A percentile compares a stretch with the other conserved stretches of the same genome.
Evolutionary conservation across 495 filamentous ascomycete species (phyloP).

Genomic region (Antarctomyces pellizariae): DNA sequence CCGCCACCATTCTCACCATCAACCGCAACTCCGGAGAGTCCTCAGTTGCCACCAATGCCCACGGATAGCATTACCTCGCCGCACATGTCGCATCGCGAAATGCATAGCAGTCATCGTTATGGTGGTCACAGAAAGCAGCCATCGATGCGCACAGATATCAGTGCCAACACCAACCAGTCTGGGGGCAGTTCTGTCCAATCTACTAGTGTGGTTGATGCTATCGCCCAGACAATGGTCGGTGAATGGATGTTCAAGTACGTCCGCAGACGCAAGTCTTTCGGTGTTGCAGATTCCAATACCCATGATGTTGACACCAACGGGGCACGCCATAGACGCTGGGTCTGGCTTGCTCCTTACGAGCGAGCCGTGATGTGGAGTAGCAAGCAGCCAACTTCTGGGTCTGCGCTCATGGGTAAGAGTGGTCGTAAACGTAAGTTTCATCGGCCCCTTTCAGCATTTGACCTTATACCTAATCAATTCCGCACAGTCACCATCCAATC

Average conservation of each 20-base stretch:
- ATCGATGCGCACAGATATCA: conserved; percentile 31
- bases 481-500: conserved; percentile 74
- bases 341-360: conserved; percentile 94
- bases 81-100: conserved; percentile 15
- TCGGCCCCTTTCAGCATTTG: background rate
- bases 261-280: conserved; percentile 76
- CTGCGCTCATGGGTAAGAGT: conserved; percentile 79
- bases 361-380: conserved; percentile 93
- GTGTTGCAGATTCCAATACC: conserved; percentile 39
- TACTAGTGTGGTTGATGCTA: conserved; percentile 83
- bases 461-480: conserved; percentile 9
- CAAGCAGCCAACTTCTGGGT: conserved; percentile 79
- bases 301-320: conserved; percentile 31
- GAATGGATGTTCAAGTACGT: conserved; percentile 99
- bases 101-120: conserved; percentile 16
- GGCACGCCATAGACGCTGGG: conserved; percentile 84
- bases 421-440: conserved; percentile 69
- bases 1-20: conserved; percentile 41
- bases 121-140: conserved; percentile 23
- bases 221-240: conserved; percentile 95
- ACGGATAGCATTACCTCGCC: conserved; percentile 46
- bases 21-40: conserved; percentile 42
- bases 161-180: conserved; percentile 27
- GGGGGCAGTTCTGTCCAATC: conserved; percentile 36
- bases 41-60: conserved; percentile 47